phyloP scores from a whole-genome alignment of 257 asterid species.

The Lycium ferocissimum region DNA sequence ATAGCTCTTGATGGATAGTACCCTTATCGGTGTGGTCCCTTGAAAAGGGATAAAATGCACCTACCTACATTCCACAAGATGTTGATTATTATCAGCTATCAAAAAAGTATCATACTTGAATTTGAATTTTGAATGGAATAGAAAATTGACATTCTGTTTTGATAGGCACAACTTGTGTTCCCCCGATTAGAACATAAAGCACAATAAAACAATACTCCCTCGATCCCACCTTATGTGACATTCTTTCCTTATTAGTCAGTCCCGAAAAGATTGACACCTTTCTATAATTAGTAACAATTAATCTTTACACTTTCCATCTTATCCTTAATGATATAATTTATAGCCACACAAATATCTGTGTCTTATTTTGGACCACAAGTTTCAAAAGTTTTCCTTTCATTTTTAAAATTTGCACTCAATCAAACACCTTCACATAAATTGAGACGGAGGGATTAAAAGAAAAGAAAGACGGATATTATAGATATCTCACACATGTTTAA shows the following conservation, averaged over 20 bases:
- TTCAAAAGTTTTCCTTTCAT: too few relatives aligned
- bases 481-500: neutral
- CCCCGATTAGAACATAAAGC: neutral
- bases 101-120: neutral
- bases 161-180: neutral
- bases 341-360: too few relatives aligned
- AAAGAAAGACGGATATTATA: neutral
- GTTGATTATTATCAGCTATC: neutral
- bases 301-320: too few relatives aligned
- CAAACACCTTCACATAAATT: too few relatives aligned
- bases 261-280: too few relatives aligned
- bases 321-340: too few relatives aligned
- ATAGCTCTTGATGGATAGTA: conserved; percentile 60
- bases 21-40: conserved; percentile 54
- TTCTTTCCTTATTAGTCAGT: too few relatives aligned
- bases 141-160: neutral
- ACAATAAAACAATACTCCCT: neutral
- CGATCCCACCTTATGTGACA: too few relatives aligned
- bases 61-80: conserved; percentile 44
- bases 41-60: conserved; percentile 75
- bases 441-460: neutral
- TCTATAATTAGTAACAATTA: too few relatives aligned
- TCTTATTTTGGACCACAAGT: too few relatives aligned
- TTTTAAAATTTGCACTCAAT: too few relatives aligned
- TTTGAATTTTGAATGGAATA: neutral